These are phyloP conservation scores for Mycena metata DNA, from an alignment of 768 basidiomycete species.

Conservation along the genomic window DNA sequence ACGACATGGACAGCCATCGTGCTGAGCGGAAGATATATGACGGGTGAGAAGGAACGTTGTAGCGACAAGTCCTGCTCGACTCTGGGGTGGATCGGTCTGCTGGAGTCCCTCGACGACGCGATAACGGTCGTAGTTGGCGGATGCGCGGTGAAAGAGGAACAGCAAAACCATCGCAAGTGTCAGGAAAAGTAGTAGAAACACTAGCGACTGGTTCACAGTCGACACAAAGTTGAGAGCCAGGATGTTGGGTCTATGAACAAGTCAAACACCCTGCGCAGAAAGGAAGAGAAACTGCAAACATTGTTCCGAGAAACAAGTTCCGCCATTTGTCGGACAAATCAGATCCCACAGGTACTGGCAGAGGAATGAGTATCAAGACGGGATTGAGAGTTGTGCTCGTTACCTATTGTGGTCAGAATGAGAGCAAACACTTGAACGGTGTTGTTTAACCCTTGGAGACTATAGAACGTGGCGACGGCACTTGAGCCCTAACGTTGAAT, in stretches of 20 bases:
- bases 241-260: slow-evolving; percentile 69
- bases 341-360: slow-evolving; percentile 54
- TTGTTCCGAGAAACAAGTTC: slow-evolving; percentile 73
- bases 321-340: slow-evolving; percentile 66
- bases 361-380: slow-evolving; percentile 12
- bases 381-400: slow-evolving; percentile 15
- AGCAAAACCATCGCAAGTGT: slow-evolving; percentile 65
- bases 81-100: slow-evolving; percentile 54
- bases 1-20: slow-evolving; percentile 84
- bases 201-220: slow-evolving; percentile 67
- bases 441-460: slow-evolving; percentile 76
- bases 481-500: slow-evolving; percentile 70
- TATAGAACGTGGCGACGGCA: slow-evolving; percentile 75
- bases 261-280: slow-evolving; percentile 21
- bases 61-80: slow-evolving; percentile 67
- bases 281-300: slow-evolving; percentile 57
- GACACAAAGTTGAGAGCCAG: slow-evolving; percentile 82
- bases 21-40: slow-evolving; percentile 82
- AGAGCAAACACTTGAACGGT: slow-evolving; percentile 81
- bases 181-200: slow-evolving; percentile 74
- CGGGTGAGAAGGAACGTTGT: slow-evolving; percentile 75
- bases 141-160: slow-evolving; percentile 69
- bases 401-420: slow-evolving; percentile 76
- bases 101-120: slow-evolving; percentile 69
- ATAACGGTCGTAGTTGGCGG: slow-evolving; percentile 62